Evolutionary conservation across 352 stramenopile species (phyloP).

Genomic region (Aphanomyces euteiches): DNA sequence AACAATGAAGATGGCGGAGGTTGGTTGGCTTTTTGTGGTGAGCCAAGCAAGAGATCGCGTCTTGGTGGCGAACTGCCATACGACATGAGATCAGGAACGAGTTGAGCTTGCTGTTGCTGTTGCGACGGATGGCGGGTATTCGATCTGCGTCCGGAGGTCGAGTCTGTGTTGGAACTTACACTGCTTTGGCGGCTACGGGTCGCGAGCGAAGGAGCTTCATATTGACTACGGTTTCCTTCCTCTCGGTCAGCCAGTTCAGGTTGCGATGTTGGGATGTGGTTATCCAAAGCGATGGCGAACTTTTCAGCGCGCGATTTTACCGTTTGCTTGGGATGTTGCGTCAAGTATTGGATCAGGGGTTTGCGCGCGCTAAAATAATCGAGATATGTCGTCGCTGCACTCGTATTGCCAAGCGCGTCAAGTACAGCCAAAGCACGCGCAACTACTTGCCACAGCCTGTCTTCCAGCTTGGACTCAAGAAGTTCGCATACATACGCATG

Average conservation of each 20-base stretch:
- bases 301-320: slow-evolving; percentile 74
- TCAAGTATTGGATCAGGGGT: slow-evolving; percentile 55
- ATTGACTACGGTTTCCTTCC: neutral
- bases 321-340: slow-evolving; percentile 65
- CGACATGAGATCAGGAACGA: neutral
- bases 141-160: too few species aligned
- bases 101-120: neutral
- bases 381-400: slow-evolving; percentile 59
- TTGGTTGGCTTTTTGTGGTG: neutral
- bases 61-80: neutral
- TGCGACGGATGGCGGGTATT: too few species aligned
- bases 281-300: slow-evolving; percentile 44
- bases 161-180: too few species aligned
- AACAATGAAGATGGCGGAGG: neutral
- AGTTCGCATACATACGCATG: slow-evolving; percentile 80
- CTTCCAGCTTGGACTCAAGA: slow-evolving; percentile 82
- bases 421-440: slow-evolving; percentile 57
- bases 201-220: too few species aligned
- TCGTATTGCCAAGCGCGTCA: slow-evolving; percentile 57
- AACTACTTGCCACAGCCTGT: slow-evolving; percentile 61
- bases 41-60: slow-evolving; percentile 1
- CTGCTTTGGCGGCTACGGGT: too few species aligned
- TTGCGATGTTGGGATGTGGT: slow-evolving; percentile 32
- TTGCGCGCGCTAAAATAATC: slow-evolving; percentile 53
- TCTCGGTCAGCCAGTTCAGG: slow-evolving; percentile 20